Conservation (phyloP, 2,329 filamentous ascomycete genomes). For the Coniochaeta hoffmannii region DNA sequence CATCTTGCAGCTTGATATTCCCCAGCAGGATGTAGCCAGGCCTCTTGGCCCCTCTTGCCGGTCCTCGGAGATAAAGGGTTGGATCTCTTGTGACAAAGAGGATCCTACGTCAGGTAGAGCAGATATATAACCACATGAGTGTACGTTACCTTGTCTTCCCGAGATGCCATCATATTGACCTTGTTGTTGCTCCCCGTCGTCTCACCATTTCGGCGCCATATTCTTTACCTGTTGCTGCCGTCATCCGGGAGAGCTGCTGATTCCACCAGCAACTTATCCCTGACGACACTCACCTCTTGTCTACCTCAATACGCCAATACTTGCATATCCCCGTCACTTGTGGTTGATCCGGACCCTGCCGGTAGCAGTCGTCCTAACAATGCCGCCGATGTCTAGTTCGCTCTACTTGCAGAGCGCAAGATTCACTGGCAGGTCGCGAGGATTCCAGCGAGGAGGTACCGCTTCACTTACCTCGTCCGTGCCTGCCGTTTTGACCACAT, state of each 20-base stretch:
- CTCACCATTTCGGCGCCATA: not conserved
- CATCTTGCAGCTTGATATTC: not conserved
- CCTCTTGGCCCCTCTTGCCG: not conserved
- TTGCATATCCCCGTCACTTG: too few relatives aligned
- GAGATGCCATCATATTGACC: not conserved
- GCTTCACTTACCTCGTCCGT: not conserved
- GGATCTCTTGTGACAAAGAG: not conserved
- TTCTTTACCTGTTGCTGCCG: not conserved
- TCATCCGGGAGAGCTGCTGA: not conserved
- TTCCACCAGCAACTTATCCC: not conserved
- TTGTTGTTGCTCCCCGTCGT: not conserved
- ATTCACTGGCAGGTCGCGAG: not conserved
- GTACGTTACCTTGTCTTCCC: not conserved
- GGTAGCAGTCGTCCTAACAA: not conserved
- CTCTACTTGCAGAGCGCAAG: not conserved
- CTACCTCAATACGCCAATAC: too few relatives aligned
- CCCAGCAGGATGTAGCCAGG: too few relatives aligned
- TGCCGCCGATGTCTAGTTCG: not conserved
- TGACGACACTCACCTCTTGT: not conserved
- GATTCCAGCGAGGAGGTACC: not conserved
- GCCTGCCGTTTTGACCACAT: not conserved
- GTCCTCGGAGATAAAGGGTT: not conserved
- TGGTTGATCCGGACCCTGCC: too few relatives aligned
- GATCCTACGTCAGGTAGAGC: not conserved
- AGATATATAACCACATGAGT: not conserved